Percentiles rank a stretch among this genome's conserved stretches.
These are phyloP conservation scores for Reticulascus tulasneorum DNA, from an alignment of 2,329 filamentous ascomycete species.

Conservation along the genomic window DNA sequence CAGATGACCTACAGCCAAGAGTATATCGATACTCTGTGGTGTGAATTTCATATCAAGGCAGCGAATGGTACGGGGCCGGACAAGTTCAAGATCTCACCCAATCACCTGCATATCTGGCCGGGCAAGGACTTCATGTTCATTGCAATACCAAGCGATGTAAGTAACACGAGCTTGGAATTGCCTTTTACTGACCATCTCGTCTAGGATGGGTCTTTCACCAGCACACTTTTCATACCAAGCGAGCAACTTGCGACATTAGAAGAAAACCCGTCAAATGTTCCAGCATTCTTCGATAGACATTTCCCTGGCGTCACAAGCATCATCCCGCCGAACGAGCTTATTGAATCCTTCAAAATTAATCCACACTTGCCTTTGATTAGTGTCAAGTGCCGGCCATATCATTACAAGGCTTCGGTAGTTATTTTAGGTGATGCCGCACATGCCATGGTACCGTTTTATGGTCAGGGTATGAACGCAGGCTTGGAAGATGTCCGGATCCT, in stretches of 20 bases:
- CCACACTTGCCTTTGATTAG: constrained; percentile 90
- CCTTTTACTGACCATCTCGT: constrained; percentile 9
- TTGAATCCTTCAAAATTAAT: constrained; percentile 72
- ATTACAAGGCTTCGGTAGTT: constrained; percentile 71
- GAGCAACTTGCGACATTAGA: constrained; percentile 66
- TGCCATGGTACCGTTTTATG: constrained; percentile 98
- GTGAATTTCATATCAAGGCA: constrained; percentile 80
- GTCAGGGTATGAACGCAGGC: constrained; percentile 95
- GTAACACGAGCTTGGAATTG: constrained; percentile 13
- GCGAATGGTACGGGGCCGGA: constrained; percentile 24
- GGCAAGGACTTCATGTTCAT: constrained; percentile 97
- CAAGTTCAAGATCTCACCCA: constrained; percentile 78
- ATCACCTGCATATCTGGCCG: constrained; percentile 97
- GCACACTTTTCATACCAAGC: constrained; percentile 84
- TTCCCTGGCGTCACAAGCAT: constrained; percentile 82
- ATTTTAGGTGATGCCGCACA: constrained; percentile 93
- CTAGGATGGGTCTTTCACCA: constrained; percentile 87
- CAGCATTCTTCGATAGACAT: constrained; percentile 72
- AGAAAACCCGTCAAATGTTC: constrained; percentile 53
- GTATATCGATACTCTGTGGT: constrained; percentile 97
- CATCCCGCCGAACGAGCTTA: constrained; percentile 64
- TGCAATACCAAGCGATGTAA: constrained; percentile 72
- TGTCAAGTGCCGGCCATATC: constrained; percentile 88
- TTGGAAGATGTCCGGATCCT: constrained; percentile 90
- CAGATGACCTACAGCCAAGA: constrained; percentile 88